Evolutionary conservation across 768 basidiomycete species (phyloP).

Genomic region (Podaxis sp.): DNA sequence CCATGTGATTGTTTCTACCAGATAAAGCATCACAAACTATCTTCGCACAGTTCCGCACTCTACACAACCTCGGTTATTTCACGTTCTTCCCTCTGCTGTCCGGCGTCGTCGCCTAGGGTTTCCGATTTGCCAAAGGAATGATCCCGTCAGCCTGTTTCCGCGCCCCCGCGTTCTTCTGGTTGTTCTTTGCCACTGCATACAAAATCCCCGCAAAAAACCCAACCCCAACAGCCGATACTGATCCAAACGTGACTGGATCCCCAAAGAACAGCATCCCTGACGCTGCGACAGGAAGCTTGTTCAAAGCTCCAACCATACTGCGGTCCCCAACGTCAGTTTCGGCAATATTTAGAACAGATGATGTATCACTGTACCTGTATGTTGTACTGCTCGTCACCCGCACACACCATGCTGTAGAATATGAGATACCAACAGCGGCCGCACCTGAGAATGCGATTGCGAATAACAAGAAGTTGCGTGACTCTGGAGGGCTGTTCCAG

Average conservation of each 20-base stretch:
- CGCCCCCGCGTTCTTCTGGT: constrained; percentile 78
- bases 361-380: constrained; percentile 64
- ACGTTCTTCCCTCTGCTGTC: constrained; percentile 20
- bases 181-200: constrained; percentile 93
- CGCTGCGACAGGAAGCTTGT: constrained; percentile 96
- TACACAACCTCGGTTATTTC: constrained; percentile 6
- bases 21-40: constrained; percentile 10
- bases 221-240: constrained; percentile 80
- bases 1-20: constrained; percentile 24
- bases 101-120: constrained; percentile 23
- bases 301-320: constrained; percentile 96
- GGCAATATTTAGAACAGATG: background rate
- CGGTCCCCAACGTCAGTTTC: constrained; percentile 13
- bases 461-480: constrained; percentile 72
- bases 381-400: constrained; percentile 96
- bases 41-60: background rate
- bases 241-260: constrained; percentile 83
- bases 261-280: constrained; percentile 99
- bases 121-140: constrained; percentile 63
- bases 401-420: constrained; percentile 98
- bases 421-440: constrained; percentile 96
- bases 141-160: constrained; percentile 49
- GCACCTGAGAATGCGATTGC: constrained; percentile 97
- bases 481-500: constrained; percentile 69
- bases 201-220: constrained; percentile 92